Percentiles rank a stretch among this genome's conserved stretches.
These are phyloP conservation scores for Lecanicillium sp. DNA, from an alignment of 2,329 filamentous ascomycete species.

Conservation along the genomic window DNA sequence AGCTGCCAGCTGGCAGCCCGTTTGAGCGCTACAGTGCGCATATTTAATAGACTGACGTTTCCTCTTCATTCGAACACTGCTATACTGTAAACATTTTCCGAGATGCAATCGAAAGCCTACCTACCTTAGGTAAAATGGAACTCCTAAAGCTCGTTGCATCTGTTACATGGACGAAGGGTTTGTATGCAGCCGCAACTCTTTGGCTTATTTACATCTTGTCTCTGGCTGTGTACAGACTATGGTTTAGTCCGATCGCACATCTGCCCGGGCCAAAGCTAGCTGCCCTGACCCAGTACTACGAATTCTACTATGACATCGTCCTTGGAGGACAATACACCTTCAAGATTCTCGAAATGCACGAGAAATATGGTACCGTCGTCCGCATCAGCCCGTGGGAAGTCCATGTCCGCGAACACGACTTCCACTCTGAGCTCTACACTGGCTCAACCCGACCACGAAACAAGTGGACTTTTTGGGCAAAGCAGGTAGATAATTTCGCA, in stretches of 20 bases:
- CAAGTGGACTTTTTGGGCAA: conserved; percentile 26
- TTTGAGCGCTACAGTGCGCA: no score
- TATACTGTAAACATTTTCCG: not conserved
- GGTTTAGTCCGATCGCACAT: conserved; percentile 28
- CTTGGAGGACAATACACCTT: conserved; percentile 33
- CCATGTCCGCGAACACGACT: conserved; percentile 27
- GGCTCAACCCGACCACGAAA: conserved; percentile 21
- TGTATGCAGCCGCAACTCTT: conserved; percentile 15
- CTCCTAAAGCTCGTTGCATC: conserved; percentile 14
- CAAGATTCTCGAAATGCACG: conserved; percentile 32
- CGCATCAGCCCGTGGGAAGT: conserved; percentile 33
- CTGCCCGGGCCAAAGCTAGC: conserved; percentile 32
- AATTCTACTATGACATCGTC: conserved; percentile 35
- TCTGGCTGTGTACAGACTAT: conserved; percentile 24
- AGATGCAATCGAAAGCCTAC: not conserved
- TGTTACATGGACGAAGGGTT: conserved; percentile 18
- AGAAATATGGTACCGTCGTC: conserved; percentile 31
- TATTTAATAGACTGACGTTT: not conserved
- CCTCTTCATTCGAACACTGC: not conserved
- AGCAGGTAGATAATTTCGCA: conserved; percentile 25
- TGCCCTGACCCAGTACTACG: conserved; percentile 30
- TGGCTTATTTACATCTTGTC: conserved; percentile 21
- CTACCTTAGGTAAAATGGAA: no score
- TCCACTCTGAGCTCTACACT: conserved; percentile 31
- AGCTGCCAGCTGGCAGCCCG: no score